Percentiles rank a stretch among this genome's conserved stretches.
phyloP scores from a whole-genome alignment of 768 basidiomycete genomes.

The Lactarius sanguifluus region DNA sequence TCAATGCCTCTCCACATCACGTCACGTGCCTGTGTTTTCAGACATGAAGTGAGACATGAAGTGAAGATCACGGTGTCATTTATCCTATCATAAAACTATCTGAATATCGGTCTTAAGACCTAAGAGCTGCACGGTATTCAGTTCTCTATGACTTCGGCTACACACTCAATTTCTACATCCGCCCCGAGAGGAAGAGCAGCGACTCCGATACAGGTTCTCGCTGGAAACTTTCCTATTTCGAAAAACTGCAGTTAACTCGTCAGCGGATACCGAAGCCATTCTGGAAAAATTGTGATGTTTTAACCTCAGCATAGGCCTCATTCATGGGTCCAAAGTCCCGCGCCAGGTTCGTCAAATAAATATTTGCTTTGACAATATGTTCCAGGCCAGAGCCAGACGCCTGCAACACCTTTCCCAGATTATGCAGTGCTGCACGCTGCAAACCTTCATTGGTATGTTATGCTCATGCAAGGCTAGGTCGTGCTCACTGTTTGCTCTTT shows the following conservation, averaged over 20 bases:
- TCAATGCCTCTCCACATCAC: background rate
- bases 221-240: constrained; percentile 45
- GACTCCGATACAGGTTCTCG: constrained; percentile 60
- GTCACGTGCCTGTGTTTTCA: background rate
- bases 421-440: constrained; percentile 42
- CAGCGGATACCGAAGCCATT: background rate
- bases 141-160: constrained; percentile 43
- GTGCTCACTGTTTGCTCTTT: constrained; percentile 40
- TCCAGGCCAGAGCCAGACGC: constrained; percentile 41
- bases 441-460: background rate
- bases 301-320: constrained; percentile 39
- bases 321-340: constrained; percentile 44
- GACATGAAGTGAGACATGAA: no score
- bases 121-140: background rate
- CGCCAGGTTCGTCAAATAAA: constrained; percentile 41
- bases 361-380: constrained; percentile 43
- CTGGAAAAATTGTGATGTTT: background rate
- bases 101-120: background rate
- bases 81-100: background rate
- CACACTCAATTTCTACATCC: constrained; percentile 61
- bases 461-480: background rate
- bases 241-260: constrained; percentile 44
- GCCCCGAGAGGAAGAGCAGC: constrained; percentile 51
- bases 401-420: constrained; percentile 40
- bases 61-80: no score